Base-by-base conservation (phyloP, 2,329 filamentous ascomycete genomes). In the Xylariaceae sp. region DNA sequence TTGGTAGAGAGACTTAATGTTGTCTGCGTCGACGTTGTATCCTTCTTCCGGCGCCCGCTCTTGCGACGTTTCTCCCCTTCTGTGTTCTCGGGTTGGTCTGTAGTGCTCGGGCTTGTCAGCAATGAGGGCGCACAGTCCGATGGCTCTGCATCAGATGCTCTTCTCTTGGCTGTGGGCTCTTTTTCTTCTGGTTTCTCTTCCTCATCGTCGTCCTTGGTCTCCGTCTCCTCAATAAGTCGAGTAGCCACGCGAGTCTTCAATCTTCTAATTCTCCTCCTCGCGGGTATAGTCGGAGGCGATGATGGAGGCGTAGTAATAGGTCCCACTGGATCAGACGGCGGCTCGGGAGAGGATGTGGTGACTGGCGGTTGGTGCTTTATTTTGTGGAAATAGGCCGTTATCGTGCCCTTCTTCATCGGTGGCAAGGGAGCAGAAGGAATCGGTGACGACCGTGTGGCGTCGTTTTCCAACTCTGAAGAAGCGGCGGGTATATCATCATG, bases 1-100 rank as follows among this genome's bases (percentile, higher is more conserved):
- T 69, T 66, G 34, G 72, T 58, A 0, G 76, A 71, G 4, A 78
- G 70, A 54, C 72, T 77, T 18, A 79, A 61, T 0, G 76, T 78
- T 0, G 73, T 78, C 63, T 79, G 77, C 2, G 76, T 70, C 17
- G 71, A 67, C 1, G 71, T 66, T 15, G 67, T 61, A 47, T 68
- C 69, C 0, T 53, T 39, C 17, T 42, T 56, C 45, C 64, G 51
- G 45, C 45, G 69, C 17, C 35, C 30, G 3, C 49, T 51, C 5
- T 53, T 55, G 44, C 53, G 57, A 0, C 55, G 55, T 54, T 66
- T 68, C 1, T 52, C 53, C 5, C 51, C 59, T 4, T 63, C 60
- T 2, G 51, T 50, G 11, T 39, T 39, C 39, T 53, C 18, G 8
- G 42, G 39, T 55, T 57, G 61, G 50, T 67, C 59, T 37, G 66